Evolutionary conservation across 106 monocot species (phyloP).

Genomic region (Xerophyta viscosa): DNA sequence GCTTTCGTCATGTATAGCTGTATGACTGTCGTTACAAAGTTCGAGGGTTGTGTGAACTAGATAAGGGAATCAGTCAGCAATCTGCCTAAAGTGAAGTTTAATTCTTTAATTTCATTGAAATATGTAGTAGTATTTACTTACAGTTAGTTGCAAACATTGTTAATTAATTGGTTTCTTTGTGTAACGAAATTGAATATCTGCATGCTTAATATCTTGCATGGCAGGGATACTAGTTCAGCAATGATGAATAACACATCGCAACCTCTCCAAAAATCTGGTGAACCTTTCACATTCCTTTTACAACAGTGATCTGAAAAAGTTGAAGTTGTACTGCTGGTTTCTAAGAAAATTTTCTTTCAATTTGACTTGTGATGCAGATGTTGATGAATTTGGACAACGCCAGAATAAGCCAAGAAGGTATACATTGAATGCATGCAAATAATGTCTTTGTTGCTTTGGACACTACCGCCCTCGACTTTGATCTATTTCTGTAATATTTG

Average conservation of each 20-base stretch:
- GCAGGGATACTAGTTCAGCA: slow-evolving; percentile 29
- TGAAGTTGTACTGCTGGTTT: not conserved
- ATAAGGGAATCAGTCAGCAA: too few relatives aligned
- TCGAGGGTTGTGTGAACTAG: too few relatives aligned
- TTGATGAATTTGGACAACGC: slow-evolving; percentile 68
- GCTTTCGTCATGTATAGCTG: too few relatives aligned
- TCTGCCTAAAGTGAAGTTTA: too few relatives aligned
- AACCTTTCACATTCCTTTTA: not conserved
- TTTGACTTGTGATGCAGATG: slow-evolving; percentile 29
- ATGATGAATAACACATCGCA: slow-evolving; percentile 30
- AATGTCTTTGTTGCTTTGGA: not conserved
- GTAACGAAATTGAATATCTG: not conserved
- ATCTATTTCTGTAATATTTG: not conserved
- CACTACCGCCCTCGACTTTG: not conserved
- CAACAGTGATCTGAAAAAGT: not conserved
- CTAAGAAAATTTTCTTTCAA: not conserved
- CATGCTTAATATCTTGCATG: not conserved
- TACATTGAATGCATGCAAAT: slow-evolving; percentile 5
- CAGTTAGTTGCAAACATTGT: too few relatives aligned
- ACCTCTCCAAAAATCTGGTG: slow-evolving; percentile 51
- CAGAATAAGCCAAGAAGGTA: slow-evolving; percentile 96
- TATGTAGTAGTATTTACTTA: too few relatives aligned
- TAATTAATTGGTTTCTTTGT: too few relatives aligned
- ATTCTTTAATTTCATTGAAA: too few relatives aligned
- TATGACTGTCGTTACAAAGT: too few relatives aligned